Evolutionary conservation across 2,329 filamentous ascomycete species (phyloP).

Genomic region (Clonostachys byssicola): DNA sequence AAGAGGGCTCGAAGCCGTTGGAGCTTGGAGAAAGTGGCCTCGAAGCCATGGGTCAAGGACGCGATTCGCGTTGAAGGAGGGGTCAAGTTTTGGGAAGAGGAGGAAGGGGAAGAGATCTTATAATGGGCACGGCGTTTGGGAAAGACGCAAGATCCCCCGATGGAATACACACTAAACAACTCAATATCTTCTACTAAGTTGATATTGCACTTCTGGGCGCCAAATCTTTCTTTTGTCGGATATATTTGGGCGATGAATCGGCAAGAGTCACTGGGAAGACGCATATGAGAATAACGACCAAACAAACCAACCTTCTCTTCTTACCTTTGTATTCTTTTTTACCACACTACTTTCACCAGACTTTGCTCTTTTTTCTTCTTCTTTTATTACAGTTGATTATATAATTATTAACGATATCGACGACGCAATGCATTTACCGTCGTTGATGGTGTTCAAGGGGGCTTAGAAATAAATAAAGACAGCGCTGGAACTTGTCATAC

Average conservation of each 20-base stretch:
- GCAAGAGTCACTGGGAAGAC: background rate
- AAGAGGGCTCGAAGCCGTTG: slow-evolving; percentile 79
- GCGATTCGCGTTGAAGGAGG: slow-evolving; percentile 67
- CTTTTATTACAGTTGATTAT: too few relatives aligned
- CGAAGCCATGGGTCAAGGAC: slow-evolving; percentile 69
- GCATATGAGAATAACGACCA: background rate
- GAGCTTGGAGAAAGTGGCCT: slow-evolving; percentile 68
- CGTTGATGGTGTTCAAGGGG: too few relatives aligned
- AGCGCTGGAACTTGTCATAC: too few relatives aligned
- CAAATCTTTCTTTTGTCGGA: too few relatives aligned
- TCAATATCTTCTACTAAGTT: background rate
- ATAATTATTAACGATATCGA: too few relatives aligned
- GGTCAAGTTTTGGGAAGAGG: slow-evolving; percentile 54
- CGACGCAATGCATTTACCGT: too few relatives aligned
- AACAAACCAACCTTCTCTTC: background rate
- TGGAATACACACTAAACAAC: background rate
- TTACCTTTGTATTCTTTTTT: background rate
- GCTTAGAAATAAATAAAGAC: too few relatives aligned
- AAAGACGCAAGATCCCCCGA: background rate
- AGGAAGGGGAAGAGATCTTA: slow-evolving; percentile 48
- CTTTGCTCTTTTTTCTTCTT: too few relatives aligned
- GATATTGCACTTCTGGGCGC: background rate
- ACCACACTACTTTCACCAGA: background rate
- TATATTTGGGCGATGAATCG: background rate
- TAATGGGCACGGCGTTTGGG: background rate